Evolutionary conservation across 2,329 filamentous ascomycete genomes (phyloP).

Genomic region (Sarocladiaceae sp.): DNA sequence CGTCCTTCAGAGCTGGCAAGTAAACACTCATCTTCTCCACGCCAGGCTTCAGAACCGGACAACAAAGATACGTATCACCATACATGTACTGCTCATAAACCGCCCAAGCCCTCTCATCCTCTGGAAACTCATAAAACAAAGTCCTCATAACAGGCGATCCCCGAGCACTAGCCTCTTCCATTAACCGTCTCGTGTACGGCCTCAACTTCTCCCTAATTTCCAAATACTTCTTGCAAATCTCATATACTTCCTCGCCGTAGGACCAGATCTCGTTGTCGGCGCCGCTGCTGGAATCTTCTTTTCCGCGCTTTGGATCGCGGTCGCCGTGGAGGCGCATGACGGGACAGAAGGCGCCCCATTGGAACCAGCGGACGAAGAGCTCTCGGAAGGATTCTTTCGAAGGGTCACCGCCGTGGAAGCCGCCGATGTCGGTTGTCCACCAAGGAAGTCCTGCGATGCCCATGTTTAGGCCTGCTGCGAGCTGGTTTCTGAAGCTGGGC

Average conservation of each 20-base stretch:
- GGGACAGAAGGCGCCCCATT: constrained; percentile 64
- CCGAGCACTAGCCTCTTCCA: constrained; percentile 55
- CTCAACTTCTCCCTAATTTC: constrained; percentile 52
- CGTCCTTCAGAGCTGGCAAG: constrained; percentile 32
- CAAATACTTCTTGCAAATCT: constrained; percentile 57
- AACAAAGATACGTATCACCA: constrained; percentile 53
- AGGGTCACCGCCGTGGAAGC: constrained; percentile 63
- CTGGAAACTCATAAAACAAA: constrained; percentile 60
- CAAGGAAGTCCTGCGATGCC: constrained; percentile 59
- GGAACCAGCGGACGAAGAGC: constrained; percentile 64
- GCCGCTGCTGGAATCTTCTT: constrained; percentile 41
- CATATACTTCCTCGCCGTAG: constrained; percentile 57
- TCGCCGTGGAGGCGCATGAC: constrained; percentile 66
- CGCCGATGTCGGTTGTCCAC: constrained; percentile 70
- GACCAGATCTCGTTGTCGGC: constrained; percentile 63
- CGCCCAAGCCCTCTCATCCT: constrained; percentile 49
- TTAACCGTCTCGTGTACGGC: constrained; percentile 52
- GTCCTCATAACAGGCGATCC: constrained; percentile 59
- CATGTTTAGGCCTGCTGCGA: constrained; percentile 62
- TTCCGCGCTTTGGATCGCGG: constrained; percentile 49
- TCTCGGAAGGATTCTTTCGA: constrained; percentile 53
- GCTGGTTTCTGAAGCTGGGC: constrained; percentile 53
- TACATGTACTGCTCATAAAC: constrained; percentile 62
- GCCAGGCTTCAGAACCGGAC: constrained; percentile 49
- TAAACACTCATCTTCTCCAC: constrained; percentile 44